Evolutionary conservation across 106 monocot genomes (phyloP), one percentile per base, ranked within the genome.

Genomic region (Amphibolis antarctica): DNA sequence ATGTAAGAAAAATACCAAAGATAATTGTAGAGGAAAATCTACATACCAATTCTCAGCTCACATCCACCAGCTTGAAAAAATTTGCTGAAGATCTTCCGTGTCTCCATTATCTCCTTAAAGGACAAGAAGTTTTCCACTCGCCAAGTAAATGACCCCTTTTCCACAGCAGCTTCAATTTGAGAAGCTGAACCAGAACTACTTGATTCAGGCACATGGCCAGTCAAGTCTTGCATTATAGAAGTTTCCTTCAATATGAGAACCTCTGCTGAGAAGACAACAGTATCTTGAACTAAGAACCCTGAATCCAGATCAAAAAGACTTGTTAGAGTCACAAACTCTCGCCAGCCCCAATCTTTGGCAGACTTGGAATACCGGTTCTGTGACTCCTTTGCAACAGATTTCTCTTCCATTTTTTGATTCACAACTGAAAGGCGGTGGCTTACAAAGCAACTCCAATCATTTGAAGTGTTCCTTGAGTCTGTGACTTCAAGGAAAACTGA

Each of bases 321-420:
- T 12, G 94, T 96, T 29, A 96, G 65, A 30, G 89, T 96, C 51
- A 96, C 79, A 80, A 96, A 96, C 61, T 96, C 94, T 42, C 94
- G 86, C 94, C 94, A 96, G 53, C 94, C 94, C 94, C 94, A 96
- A 69, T 96, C 94, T 62, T 96, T 96, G 52, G 94, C 94, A 65
- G 84, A 76, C 51, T 96, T 96, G 46, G 94, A 96, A 46, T 96
- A 96, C 3, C 94, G 94, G 51, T 96, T 96, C 50, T 96, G 94
- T 26, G 94, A 96, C 56, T 96, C 94, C 66, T 96, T 96, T 0
- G 80, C 72, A 25, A 96, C 81, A 11, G 83, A 86, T 45, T 76
- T 86, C 64, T 85, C 89, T 57, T 96, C 94, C 68, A 71, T 69
- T 59, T 84, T 89, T 71, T 96, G 89, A 76, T 89, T 89, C 25